Evolutionary conservation across 2,329 filamentous ascomycete genomes (phyloP), one percentile per base, ranked within the genome.

Genomic region (Colletotrichum sp.): DNA sequence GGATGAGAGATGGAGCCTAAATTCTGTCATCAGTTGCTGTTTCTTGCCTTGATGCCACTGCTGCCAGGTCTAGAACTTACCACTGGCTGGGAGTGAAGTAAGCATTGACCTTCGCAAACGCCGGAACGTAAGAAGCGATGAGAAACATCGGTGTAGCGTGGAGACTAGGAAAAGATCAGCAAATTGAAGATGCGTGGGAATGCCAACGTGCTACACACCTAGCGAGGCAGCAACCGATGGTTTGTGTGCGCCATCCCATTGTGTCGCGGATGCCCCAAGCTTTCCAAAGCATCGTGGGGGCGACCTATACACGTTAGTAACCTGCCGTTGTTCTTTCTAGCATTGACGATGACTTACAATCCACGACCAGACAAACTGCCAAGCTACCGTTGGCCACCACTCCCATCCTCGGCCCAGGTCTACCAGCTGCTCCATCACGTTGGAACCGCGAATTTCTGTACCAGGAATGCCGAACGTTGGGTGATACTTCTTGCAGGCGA

Each of bases 401-500:
- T 93, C 91, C 84, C 86, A 90, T 8, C 91, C 90, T 12, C 82
- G 81, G 70, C 83, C 80, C 71, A 86, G 83, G 8, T 83, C 82
- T 9, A 85, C 80, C 18, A 85, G 78, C 15, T 86, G 83, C 16
- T 87, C 86, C 29, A 86, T 84, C 16, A 84, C 68, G 1, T 79
- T 81, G 6, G 66, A 70, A 11, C 79, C 77, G 2, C 74, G 73
- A 24, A 85, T 78, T 36, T 81, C 82, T 8, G 83, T 84, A 4
- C 83, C 83, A 9, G 82, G 77, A 55, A 84, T 79, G 15, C 88
- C 86, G 55, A 87, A 91, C 6, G 86, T 86, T 8, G 83, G 81
- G 76, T 92, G 90, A 72, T 91, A 92, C 68, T 90, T 90, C 47
- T 84, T 85, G 57, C 90, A 92, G 11, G 88, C 86, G 68, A 90